Conservation (phyloP, 1,284 basidiomycete genomes). For the Irpex sp. region DNA sequence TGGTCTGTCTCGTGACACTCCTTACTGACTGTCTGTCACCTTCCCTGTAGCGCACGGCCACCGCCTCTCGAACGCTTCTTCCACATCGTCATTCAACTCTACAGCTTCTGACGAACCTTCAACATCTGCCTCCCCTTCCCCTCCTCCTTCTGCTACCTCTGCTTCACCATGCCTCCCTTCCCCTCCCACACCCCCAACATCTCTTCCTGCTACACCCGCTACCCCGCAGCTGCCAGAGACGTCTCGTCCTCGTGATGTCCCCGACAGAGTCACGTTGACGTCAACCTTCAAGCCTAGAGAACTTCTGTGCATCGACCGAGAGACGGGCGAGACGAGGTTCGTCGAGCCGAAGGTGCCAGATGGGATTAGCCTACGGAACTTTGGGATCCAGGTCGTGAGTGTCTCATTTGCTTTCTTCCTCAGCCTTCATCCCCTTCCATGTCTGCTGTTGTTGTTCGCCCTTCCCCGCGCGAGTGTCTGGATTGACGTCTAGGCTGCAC, state of each 20-base stretch:
- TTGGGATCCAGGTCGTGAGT: constrained; percentile 80
- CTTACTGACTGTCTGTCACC: constrained; percentile 1
- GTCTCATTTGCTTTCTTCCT: constrained; percentile 9
- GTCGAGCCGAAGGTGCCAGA: constrained; percentile 65
- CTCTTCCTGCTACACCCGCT: constrained; percentile 10
- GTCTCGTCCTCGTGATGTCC: background rate
- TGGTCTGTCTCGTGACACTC: background rate
- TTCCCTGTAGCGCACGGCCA: constrained; percentile 15
- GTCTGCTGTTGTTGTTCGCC: background rate
- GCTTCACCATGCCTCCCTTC: constrained; percentile 11
- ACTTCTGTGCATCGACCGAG: constrained; percentile 29
- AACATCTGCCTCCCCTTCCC: constrained; percentile 14
- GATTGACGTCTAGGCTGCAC: background rate
- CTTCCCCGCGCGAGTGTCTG: background rate
- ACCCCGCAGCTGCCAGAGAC: background rate
- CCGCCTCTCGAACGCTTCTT: constrained; percentile 21
- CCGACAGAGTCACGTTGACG: constrained; percentile 24
- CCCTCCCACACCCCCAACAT: constrained; percentile 11
- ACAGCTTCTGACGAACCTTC: constrained; percentile 25
- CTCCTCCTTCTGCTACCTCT: constrained; percentile 7
- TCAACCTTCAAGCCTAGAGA: constrained; percentile 36
- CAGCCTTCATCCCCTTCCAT: constrained; percentile 5
- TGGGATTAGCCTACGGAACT: constrained; percentile 75
- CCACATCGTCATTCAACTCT: constrained; percentile 6
- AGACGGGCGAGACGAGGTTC: constrained; percentile 41